phyloP scores from a whole-genome alignment of 2,329 filamentous ascomycete species.

The Monosporascus ibericus region DNA sequence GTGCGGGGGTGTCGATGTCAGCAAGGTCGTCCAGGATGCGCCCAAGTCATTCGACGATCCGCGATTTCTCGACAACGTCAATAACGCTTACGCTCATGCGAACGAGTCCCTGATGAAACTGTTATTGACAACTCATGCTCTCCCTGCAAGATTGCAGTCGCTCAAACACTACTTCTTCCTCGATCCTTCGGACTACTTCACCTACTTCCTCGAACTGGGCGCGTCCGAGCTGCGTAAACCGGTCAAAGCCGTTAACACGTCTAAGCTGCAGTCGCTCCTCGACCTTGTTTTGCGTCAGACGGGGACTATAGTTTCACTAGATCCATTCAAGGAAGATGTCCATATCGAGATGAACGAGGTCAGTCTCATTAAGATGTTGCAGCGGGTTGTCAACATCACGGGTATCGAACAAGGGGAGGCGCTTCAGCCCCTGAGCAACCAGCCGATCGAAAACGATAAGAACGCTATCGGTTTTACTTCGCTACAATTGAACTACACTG shows the following conservation, averaged over 20 bases:
- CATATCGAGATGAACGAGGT: constrained; percentile 97
- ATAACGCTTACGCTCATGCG: constrained; percentile 87
- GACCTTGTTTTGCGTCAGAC: constrained; percentile 95
- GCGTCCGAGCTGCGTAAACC: constrained; percentile 86
- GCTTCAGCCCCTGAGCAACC: constrained; percentile 64
- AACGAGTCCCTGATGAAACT: constrained; percentile 90
- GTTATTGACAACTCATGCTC: constrained; percentile 83
- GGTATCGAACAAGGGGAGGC: constrained; percentile 87
- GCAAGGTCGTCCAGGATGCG: constrained; percentile 81
- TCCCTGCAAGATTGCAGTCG: constrained; percentile 80
- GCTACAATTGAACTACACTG: constrained; percentile 85
- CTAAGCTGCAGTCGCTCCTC: constrained; percentile 91
- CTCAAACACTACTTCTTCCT: constrained; percentile 99
- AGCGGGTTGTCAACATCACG: constrained; percentile 93
- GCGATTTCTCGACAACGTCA: constrained; percentile 92
- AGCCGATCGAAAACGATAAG: constrained; percentile 71
- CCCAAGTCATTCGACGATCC: constrained; percentile 87
- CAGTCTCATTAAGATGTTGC: constrained; percentile 85
- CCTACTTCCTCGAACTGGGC: constrained; percentile 91
- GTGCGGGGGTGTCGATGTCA: constrained; percentile 92
- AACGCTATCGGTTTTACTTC: constrained; percentile 88
- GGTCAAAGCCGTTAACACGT: constrained; percentile 80
- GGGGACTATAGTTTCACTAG: constrained; percentile 85
- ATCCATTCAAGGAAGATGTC: constrained; percentile 97
- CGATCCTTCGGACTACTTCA: constrained; percentile 95